Evolutionary conservation across 1,284 basidiomycete species (phyloP).

Genomic region (Phylloboletellus chloephorus): DNA sequence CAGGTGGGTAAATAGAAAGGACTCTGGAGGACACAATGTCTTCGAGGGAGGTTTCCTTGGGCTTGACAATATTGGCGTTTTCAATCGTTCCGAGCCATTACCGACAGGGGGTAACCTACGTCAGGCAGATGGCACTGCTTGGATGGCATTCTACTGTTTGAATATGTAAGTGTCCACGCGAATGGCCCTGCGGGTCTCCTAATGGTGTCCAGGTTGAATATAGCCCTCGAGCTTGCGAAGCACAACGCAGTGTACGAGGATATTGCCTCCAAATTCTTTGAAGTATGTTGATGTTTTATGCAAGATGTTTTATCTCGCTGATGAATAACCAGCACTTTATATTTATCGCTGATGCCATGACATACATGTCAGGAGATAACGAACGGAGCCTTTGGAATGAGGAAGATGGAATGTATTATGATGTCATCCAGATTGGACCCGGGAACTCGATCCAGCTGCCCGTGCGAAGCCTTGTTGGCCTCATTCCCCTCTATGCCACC

Average conservation of each 20-base stretch:
- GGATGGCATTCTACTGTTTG: conserved; percentile 98
- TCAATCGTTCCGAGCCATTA: conserved; percentile 95
- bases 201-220: conserved; percentile 68
- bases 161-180: conserved; percentile 66
- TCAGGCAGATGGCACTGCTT: conserved; percentile 96
- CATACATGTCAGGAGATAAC: conserved; percentile 73
- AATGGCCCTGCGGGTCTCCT: conserved; percentile 1
- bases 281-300: conserved; percentile 43
- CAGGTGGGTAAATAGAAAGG: conserved; percentile 98
- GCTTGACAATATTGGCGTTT: conserved; percentile 95
- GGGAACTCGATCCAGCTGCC: conserved; percentile 86
- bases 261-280: conserved; percentile 98
- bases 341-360: conserved; percentile 98
- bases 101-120: conserved; percentile 90
- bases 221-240: conserved; percentile 95
- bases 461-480: conserved; percentile 87
- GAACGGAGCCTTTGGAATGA: conserved; percentile 92
- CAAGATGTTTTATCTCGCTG: conserved; percentile 1
- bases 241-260: conserved; percentile 98
- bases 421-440: conserved; percentile 88
- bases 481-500: conserved; percentile 94
- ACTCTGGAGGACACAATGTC: conserved; percentile 89
- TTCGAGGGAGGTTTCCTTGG: conserved; percentile 99
- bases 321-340: conserved; percentile 71
- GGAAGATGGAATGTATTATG: conserved; percentile 96